Evolutionary conservation across 176 grass and related monocot genomes (phyloP).

Genomic region (Carex littledalei): DNA sequence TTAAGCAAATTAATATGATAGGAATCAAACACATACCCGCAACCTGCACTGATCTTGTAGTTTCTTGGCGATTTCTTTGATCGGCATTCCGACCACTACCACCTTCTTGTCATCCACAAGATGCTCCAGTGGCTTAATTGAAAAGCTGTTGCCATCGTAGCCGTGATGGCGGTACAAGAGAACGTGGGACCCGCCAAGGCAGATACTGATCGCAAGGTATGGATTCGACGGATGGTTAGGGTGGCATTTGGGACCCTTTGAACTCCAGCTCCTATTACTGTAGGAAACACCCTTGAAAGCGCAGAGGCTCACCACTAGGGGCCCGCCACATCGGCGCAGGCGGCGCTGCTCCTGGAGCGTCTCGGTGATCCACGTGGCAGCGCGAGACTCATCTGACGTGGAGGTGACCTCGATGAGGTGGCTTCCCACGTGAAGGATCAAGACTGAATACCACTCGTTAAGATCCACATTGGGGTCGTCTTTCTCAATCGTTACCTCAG

Average conservation of each 20-base stretch:
- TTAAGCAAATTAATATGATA: neutral
- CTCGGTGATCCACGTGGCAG: neutral
- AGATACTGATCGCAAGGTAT: neutral
- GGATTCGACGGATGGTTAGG: constrained; percentile 6
- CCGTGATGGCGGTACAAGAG: neutral
- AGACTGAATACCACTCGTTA: neutral
- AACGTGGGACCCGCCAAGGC: neutral
- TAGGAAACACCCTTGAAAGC: neutral
- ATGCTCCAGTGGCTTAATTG: neutral
- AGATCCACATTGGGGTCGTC: neutral
- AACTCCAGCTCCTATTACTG: neutral
- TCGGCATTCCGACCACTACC: neutral
- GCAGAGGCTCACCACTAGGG: neutral
- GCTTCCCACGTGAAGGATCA: neutral
- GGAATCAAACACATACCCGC: neutral
- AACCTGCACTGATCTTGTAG: neutral
- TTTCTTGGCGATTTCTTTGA: constrained; percentile 15
- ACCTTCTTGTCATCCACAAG: constrained; percentile 9
- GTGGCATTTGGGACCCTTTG: neutral
- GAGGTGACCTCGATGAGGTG: neutral
- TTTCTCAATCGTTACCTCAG: neutral
- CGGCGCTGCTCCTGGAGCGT: neutral
- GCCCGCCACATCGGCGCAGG: neutral
- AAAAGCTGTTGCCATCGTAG: neutral
- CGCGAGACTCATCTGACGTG: neutral